Percentiles rank a stretch among this genome's conserved stretches.
These are phyloP conservation scores for Xylaria scruposa DNA, from an alignment of 495 filamentous ascomycete species.

Conservation along the genomic window DNA sequence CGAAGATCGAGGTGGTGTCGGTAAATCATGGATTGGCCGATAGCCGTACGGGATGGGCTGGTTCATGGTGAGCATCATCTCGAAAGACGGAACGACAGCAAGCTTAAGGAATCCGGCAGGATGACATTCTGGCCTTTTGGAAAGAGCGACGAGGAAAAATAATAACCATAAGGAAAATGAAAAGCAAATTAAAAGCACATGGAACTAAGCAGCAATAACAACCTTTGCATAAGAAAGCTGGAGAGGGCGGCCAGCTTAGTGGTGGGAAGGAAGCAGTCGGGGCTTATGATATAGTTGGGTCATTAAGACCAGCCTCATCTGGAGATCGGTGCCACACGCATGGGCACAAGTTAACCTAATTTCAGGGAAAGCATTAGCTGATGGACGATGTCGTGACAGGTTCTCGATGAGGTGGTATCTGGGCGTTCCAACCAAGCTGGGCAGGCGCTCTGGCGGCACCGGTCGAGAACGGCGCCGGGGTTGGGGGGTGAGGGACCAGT, in stretches of 20 bases:
- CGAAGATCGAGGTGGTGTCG: conserved; percentile 68
- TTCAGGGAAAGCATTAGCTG: conserved; percentile 40
- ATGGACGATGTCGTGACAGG: conserved; percentile 33
- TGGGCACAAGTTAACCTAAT: conserved; percentile 38
- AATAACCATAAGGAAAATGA: neutral
- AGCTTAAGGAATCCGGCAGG: conserved; percentile 35
- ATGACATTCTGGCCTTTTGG: conserved; percentile 34
- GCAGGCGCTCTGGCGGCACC: conserved; percentile 42
- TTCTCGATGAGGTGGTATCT: conserved; percentile 41
- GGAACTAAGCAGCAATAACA: conserved; percentile 52
- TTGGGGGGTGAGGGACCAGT: neutral
- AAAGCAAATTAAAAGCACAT: conserved; percentile 31
- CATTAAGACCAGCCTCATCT: conserved; percentile 56
- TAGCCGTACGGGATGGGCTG: conserved; percentile 71
- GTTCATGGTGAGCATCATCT: conserved; percentile 72
- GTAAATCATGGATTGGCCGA: conserved; percentile 73
- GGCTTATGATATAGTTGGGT: conserved; percentile 60
- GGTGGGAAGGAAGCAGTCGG: conserved; percentile 51
- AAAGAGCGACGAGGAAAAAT: conserved; percentile 26
- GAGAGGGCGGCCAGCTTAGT: conserved; percentile 60
- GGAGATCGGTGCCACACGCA: conserved; percentile 43
- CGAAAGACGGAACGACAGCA: conserved; percentile 37
- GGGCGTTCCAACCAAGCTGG: conserved; percentile 43
- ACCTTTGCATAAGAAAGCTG: conserved; percentile 59
- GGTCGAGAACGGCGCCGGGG: conserved; percentile 33